phyloP scores from a whole-genome alignment of 2,329 filamentous ascomycete genomes.

The Colletotrichum sp. region DNA sequence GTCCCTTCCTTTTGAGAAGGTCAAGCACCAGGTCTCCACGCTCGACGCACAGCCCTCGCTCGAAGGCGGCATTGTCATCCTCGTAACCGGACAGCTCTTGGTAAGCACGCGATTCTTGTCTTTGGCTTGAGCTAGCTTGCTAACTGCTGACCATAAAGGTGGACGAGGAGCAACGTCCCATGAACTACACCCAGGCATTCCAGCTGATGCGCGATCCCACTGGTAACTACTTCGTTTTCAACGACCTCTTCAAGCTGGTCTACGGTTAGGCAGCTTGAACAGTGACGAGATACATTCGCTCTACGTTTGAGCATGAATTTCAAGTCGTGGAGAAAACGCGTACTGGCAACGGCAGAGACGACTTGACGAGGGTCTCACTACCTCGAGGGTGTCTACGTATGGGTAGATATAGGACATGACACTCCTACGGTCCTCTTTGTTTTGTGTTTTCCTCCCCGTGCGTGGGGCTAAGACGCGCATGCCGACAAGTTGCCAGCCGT shows the following conservation, averaged over 20 bases:
- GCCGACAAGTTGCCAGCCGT: not conserved
- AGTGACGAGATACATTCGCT: not conserved
- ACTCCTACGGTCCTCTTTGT: not conserved
- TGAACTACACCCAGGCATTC: constrained; percentile 92
- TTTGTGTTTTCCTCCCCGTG: not conserved
- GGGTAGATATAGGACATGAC: not conserved
- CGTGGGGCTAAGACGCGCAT: not conserved
- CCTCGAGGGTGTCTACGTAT: not conserved
- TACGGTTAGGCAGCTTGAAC: constrained; percentile 54
- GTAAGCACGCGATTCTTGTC: constrained; percentile 54
- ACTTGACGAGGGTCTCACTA: not conserved
- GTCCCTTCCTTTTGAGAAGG: constrained; percentile 78
- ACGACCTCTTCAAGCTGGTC: constrained; percentile 94
- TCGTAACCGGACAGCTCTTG: constrained; percentile 86
- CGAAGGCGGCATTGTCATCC: constrained; percentile 76
- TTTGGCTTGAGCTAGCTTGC: not conserved
- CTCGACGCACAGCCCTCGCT: constrained; percentile 83
- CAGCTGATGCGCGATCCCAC: constrained; percentile 73
- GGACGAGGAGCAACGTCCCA: constrained; percentile 83
- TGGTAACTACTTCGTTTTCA: constrained; percentile 84
- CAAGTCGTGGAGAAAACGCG: not conserved
- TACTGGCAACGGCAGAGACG: not conserved
- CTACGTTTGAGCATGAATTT: not conserved
- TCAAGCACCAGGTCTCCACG: constrained; percentile 78
- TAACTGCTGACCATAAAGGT: constrained; percentile 59